Evolutionary conservation across 2,329 filamentous ascomycete genomes (phyloP).

Genomic region (Colletotrichum melonis): DNA sequence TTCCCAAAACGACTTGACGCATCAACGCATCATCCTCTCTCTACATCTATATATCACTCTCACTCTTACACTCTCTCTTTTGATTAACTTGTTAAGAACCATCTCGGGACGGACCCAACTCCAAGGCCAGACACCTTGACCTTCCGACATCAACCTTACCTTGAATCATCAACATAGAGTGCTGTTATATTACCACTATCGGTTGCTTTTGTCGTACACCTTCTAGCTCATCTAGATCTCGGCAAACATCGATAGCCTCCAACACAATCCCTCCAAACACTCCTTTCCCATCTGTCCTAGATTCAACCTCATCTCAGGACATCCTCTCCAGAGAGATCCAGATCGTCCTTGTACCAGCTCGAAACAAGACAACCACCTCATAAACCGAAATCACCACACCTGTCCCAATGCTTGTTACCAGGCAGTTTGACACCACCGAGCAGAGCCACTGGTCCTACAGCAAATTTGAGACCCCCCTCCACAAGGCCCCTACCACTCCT

Average conservation of each 20-base stretch:
- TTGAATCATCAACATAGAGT: slow-evolving; percentile 19
- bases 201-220: neutral
- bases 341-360: slow-evolving; percentile 15
- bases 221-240: neutral
- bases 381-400: slow-evolving; percentile 5
- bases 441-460: slow-evolving; percentile 65
- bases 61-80: slow-evolving; percentile 5
- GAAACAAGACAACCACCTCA: slow-evolving; percentile 29
- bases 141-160: slow-evolving; percentile 10
- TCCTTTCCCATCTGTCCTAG: slow-evolving; percentile 6
- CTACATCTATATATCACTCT: neutral
- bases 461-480: slow-evolving; percentile 61
- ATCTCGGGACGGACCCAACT: slow-evolving; percentile 15
- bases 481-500: slow-evolving; percentile 53
- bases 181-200: neutral
- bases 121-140: slow-evolving; percentile 19
- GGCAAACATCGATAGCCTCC: neutral
- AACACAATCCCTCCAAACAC: neutral
- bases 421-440: slow-evolving; percentile 63
- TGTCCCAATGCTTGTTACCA: slow-evolving; percentile 67
- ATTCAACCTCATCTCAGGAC: slow-evolving; percentile 15
- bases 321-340: slow-evolving; percentile 8
- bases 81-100: slow-evolving; percentile 24
- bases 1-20: slow-evolving; percentile 37
- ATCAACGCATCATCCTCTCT: slow-evolving; percentile 24